Evolutionary conservation across 805 yeast species (phyloP).

Genomic region (Zygoascus biomembranicola): DNA sequence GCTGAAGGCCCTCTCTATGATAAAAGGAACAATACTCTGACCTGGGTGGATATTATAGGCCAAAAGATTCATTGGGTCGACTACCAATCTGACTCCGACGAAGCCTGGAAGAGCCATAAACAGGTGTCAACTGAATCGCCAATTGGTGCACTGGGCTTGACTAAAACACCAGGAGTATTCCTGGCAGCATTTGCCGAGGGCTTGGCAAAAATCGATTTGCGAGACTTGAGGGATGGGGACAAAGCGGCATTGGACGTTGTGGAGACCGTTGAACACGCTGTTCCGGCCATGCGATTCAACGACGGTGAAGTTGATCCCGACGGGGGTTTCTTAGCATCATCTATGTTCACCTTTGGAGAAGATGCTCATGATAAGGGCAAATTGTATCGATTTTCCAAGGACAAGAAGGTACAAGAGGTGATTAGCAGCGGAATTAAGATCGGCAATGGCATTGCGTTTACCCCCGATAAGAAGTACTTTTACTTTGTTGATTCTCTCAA

Average conservation of each 20-base stretch:
- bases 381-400: slow-evolving; percentile 33
- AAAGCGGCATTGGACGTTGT: slow-evolving; percentile 29
- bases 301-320: slow-evolving; percentile 75
- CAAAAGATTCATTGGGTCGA: slow-evolving; percentile 19
- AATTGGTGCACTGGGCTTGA: slow-evolving; percentile 68
- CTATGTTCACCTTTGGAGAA: slow-evolving; percentile 40
- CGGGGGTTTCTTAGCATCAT: slow-evolving; percentile 74
- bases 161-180: slow-evolving; percentile 41
- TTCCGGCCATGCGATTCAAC: slow-evolving; percentile 45
- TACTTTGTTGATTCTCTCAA: slow-evolving; percentile 49
- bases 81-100: slow-evolving; percentile 17
- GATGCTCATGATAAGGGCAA: slow-evolving; percentile 41
- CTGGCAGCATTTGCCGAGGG: slow-evolving; percentile 62
- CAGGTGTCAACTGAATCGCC: slow-evolving; percentile 34
- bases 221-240: slow-evolving; percentile 17
- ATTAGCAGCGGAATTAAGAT: slow-evolving; percentile 39
- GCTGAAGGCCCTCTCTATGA: slow-evolving; percentile 30
- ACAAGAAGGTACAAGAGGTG: slow-evolving; percentile 9
- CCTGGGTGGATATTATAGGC: slow-evolving; percentile 27
- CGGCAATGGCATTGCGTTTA: slow-evolving; percentile 70
- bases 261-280: slow-evolving; percentile 4
- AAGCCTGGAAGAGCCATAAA: slow-evolving; percentile 28
- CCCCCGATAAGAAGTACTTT: slow-evolving; percentile 32
- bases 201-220: slow-evolving; percentile 45
- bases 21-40: slow-evolving; percentile 19